A percentile compares a stretch with the other conserved stretches of the same genome.
phyloP scores from a whole-genome alignment of 208 protist species.

The Leishmania martiniquensis region DNA sequence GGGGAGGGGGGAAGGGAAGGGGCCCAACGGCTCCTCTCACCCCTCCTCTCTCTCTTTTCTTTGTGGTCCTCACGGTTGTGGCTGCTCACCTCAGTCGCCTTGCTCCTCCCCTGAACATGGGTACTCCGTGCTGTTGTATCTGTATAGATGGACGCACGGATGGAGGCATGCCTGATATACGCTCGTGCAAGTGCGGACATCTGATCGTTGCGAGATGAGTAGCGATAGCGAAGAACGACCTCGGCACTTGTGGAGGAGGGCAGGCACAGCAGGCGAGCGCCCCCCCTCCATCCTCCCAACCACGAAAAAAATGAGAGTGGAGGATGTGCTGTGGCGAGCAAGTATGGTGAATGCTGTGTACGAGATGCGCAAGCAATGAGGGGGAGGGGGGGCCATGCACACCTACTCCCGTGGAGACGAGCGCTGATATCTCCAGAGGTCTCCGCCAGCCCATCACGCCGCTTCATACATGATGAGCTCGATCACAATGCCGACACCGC shows the following conservation, averaged over 20 bases:
- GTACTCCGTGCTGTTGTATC: background rate
- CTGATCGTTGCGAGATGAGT: background rate
- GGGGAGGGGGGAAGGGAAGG: too few species aligned
- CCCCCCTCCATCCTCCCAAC: background rate
- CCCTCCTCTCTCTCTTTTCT: too few species aligned
- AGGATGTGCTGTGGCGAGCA: background rate
- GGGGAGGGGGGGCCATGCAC: background rate
- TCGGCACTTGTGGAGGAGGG: background rate
- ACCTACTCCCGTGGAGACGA: background rate
- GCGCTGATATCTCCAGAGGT: background rate
- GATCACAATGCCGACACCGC: constrained; percentile 77
- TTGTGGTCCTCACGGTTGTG: too few species aligned
- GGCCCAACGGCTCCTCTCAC: too few species aligned
- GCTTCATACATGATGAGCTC: constrained; percentile 87
- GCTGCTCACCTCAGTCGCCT: too few species aligned
- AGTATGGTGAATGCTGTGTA: background rate
- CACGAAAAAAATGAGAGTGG: background rate
- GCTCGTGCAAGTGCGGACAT: too few species aligned
- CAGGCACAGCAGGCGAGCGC: background rate
- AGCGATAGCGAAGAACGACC: background rate
- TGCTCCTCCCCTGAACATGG: too few species aligned
- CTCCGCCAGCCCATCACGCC: constrained; percentile 20
- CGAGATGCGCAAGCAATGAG: background rate
- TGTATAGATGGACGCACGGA: background rate
- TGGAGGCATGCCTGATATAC: too few species aligned